Evolutionary conservation across 2,329 filamentous ascomycete species (phyloP).

Genomic region (Drechmeria coniospora): DNA sequence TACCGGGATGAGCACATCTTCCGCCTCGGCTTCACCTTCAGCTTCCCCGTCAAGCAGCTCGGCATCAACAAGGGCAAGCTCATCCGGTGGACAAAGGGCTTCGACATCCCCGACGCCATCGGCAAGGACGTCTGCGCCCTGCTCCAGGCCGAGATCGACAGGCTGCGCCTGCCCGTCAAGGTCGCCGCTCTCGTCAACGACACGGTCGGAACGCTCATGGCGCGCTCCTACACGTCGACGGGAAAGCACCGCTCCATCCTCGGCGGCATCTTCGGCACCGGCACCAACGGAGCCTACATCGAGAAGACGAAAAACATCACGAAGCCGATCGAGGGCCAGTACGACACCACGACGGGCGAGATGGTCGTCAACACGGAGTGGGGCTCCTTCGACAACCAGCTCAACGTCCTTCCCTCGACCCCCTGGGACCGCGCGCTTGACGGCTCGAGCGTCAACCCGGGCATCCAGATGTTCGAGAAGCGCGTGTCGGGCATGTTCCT

Average conservation of each 20-base stretch:
- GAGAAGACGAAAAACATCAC: slow-evolving; percentile 78
- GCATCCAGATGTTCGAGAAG: slow-evolving; percentile 98
- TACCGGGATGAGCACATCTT: slow-evolving; percentile 65
- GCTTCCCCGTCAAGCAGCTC: slow-evolving; percentile 85
- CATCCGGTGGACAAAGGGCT: slow-evolving; percentile 97
- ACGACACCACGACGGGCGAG: slow-evolving; percentile 67
- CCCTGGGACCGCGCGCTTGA: slow-evolving; percentile 71
- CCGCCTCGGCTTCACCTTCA: slow-evolving; percentile 96
- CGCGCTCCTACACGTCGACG: slow-evolving; percentile 83
- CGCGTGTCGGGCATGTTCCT: slow-evolving; percentile 96
- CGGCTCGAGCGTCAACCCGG: slow-evolving; percentile 69
- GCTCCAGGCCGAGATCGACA: slow-evolving; percentile 79
- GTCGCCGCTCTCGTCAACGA: slow-evolving; percentile 97
- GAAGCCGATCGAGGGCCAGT: slow-evolving; percentile 57
- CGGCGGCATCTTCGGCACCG: slow-evolving; percentile 95
- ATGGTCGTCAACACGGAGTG: slow-evolving; percentile 99
- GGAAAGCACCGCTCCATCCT: slow-evolving; percentile 75
- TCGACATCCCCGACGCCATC: slow-evolving; percentile 86
- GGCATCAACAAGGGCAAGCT: slow-evolving; percentile 91
- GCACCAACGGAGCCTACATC: slow-evolving; percentile 93
- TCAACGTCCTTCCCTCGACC: slow-evolving; percentile 76
- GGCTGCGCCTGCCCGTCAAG: slow-evolving; percentile 70
- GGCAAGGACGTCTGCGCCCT: slow-evolving; percentile 90
- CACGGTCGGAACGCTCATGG: slow-evolving; percentile 95
- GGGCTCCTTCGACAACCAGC: slow-evolving; percentile 93